Conservation (phyloP, 2,329 filamentous ascomycete genomes). For the Venturia carpophila region DNA sequence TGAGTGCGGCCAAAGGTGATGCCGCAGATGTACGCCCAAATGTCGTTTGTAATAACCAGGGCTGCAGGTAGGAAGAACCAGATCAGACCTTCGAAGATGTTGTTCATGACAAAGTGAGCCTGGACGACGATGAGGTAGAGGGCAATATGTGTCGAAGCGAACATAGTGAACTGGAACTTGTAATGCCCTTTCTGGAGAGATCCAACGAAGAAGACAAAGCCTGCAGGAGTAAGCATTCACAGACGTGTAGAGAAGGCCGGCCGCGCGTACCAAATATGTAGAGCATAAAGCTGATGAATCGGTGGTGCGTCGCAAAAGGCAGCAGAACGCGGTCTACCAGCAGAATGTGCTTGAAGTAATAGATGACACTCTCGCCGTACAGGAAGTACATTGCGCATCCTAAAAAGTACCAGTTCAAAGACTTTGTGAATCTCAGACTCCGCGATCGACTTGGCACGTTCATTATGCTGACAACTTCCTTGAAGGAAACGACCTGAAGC, state of each 20-base stretch:
- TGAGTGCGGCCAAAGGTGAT: constrained; percentile 95
- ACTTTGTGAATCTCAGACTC: constrained; percentile 88
- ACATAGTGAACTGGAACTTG: constrained; percentile 98
- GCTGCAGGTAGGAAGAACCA: constrained; percentile 97
- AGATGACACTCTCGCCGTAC: constrained; percentile 97
- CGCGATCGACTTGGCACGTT: constrained; percentile 88
- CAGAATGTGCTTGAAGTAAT: constrained; percentile 99
- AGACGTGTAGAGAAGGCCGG: neutral
- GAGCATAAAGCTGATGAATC: constrained; percentile 97
- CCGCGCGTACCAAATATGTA: constrained; percentile 78
- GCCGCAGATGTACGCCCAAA: constrained; percentile 94
- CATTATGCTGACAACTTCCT: constrained; percentile 96
- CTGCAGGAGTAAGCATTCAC: constrained; percentile 37
- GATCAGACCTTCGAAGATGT: constrained; percentile 98
- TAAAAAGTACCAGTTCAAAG: constrained; percentile 97
- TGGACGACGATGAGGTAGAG: constrained; percentile 96
- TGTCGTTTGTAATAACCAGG: constrained; percentile 96
- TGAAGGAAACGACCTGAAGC: constrained; percentile 95
- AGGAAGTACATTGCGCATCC: constrained; percentile 99
- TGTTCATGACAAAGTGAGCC: constrained; percentile 99
- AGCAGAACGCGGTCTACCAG: constrained; percentile 88
- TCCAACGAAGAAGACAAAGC: constrained; percentile 96
- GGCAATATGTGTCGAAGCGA: constrained; percentile 99
- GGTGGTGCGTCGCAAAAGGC: constrained; percentile 90
- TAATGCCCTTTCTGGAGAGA: constrained; percentile 94